phyloP scores from a whole-genome alignment of 495 filamentous ascomycete genomes.

The Neurospora sp. region DNA sequence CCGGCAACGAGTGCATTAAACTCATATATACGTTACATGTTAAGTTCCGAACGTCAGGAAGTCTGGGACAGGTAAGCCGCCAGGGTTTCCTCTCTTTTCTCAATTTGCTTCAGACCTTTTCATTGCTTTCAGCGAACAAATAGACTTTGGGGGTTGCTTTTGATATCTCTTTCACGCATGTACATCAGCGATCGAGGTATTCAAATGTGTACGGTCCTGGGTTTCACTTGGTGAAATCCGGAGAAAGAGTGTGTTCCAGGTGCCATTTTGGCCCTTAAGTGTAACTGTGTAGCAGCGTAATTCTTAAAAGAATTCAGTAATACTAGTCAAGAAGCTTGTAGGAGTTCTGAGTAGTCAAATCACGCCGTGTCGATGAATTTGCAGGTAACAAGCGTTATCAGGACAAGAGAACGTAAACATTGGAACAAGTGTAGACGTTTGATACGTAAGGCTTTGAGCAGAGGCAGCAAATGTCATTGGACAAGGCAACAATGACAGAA shows the following conservation, averaged over 20 bases:
- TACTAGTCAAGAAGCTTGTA: neutral
- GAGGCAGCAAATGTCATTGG: neutral
- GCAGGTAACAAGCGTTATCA: neutral
- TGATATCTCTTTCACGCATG: neutral
- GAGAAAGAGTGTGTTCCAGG: neutral
- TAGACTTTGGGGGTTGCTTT: neutral
- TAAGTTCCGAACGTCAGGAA: neutral
- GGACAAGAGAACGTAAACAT: neutral
- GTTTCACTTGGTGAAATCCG: neutral
- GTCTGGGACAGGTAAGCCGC: neutral
- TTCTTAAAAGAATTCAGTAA: neutral
- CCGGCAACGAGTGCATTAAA: neutral
- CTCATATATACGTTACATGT: neutral
- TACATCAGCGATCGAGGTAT: neutral
- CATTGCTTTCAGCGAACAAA: neutral
- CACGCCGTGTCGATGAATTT: neutral
- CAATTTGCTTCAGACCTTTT: neutral
- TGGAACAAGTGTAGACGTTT: neutral
- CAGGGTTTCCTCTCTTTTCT: neutral
- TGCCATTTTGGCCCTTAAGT: neutral
- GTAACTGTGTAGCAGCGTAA: neutral
- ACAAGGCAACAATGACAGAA: neutral
- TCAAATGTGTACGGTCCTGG: neutral
- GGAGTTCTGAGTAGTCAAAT: neutral
- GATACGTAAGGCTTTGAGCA: neutral